These are phyloP conservation scores for Bipolaris victoriae DNA, from an alignment of 2,329 filamentous ascomycete genomes.

Conservation along the genomic window DNA sequence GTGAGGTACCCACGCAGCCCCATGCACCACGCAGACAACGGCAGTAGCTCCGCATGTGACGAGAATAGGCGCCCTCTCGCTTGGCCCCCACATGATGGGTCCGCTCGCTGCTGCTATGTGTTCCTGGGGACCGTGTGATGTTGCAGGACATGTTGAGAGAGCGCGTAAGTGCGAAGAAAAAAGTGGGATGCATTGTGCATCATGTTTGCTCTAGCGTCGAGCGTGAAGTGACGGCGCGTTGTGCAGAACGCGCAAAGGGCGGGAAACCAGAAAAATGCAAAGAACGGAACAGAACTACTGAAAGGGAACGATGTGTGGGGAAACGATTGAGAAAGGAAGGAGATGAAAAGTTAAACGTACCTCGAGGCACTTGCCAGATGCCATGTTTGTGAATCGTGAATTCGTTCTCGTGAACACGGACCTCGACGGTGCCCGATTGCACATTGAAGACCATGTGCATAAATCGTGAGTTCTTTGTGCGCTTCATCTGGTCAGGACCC, in stretches of 20 bases:
- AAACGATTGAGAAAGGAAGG: not conserved
- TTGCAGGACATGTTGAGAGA: constrained; percentile 13
- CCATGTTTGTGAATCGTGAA: constrained; percentile 89
- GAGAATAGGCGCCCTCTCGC: constrained; percentile 23
- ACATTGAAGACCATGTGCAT: constrained; percentile 99
- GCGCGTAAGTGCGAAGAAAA: no score
- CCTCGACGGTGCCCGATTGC: constrained; percentile 78
- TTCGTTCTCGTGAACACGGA: constrained; percentile 73
- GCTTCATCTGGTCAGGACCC: constrained; percentile 81
- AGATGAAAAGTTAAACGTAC: constrained; percentile 61
- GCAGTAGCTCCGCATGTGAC: constrained; percentile 19
- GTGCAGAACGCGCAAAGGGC: constrained; percentile 26
- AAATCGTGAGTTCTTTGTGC: constrained; percentile 87
- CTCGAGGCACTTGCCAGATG: constrained; percentile 92
- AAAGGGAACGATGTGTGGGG: not conserved
- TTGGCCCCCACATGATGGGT: constrained; percentile 19
- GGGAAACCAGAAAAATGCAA: not conserved
- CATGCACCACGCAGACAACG: constrained; percentile 20
- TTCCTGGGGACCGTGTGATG: constrained; percentile 21
- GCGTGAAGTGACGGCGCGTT: constrained; percentile 40
- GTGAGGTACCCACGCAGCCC: constrained; percentile 12
- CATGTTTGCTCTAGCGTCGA: constrained; percentile 14
- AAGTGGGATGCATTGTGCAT: no score
- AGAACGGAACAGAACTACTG: not conserved
- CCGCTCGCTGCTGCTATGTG: not conserved